Evolutionary conservation across 2,329 filamentous ascomycete genomes (phyloP).

Genomic region (Aspergillus viridinutans): DNA sequence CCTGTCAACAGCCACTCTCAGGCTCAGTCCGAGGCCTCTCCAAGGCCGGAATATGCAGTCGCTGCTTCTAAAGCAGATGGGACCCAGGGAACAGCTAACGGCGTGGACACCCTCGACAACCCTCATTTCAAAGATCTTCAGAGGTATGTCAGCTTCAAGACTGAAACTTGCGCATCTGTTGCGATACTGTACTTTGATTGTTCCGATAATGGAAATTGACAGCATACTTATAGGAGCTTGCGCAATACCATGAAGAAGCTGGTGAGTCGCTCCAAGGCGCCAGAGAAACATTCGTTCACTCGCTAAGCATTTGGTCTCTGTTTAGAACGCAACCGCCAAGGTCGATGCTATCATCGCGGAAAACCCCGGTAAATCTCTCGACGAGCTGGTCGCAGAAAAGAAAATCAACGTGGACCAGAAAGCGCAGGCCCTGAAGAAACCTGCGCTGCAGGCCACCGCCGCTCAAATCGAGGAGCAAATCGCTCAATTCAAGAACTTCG

Average conservation of each 20-base stretch:
- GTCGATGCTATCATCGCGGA: constrained; percentile 58
- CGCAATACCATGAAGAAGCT: constrained; percentile 94
- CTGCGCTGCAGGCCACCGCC: constrained; percentile 53
- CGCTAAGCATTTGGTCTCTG: constrained; percentile 18
- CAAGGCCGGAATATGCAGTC: constrained; percentile 54
- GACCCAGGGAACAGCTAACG: constrained; percentile 47
- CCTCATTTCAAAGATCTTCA: constrained; percentile 82
- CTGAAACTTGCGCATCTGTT: not conserved
- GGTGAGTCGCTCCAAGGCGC: constrained; percentile 50
- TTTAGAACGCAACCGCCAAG: constrained; percentile 55
- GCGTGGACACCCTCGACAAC: constrained; percentile 65
- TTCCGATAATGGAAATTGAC: constrained; percentile 14
- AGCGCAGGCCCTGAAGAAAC: constrained; percentile 60
- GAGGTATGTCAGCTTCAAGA: constrained; percentile 60
- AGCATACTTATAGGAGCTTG: constrained; percentile 61
- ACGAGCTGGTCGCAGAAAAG: constrained; percentile 58
- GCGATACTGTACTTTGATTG: not conserved
- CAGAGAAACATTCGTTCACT: constrained; percentile 1
- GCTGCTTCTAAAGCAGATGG: constrained; percentile 33
- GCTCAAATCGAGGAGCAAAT: constrained; percentile 59
- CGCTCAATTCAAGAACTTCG: constrained; percentile 56
- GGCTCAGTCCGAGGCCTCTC: constrained; percentile 59
- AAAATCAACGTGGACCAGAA: constrained; percentile 65
- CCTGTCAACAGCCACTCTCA: constrained; percentile 60
- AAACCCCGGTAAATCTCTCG: constrained; percentile 56